Evolutionary conservation across 1,139 yeast genomes (phyloP), one percentile per base, ranked within the genome.

Genomic region (Protomyces arabidopsidicola): DNA sequence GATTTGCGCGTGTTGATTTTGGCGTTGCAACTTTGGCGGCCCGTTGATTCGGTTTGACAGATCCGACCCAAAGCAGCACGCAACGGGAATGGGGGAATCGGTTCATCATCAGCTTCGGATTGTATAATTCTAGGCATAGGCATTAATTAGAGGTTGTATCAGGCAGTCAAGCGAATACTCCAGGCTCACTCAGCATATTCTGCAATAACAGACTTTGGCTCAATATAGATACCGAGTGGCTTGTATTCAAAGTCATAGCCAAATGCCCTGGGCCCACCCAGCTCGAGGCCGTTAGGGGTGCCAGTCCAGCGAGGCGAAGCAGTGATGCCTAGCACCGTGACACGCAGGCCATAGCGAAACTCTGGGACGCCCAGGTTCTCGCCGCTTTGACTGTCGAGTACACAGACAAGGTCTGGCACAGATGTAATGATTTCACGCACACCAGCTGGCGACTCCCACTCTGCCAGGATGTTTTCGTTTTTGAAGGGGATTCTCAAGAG

Each of bases 311-410:
- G 68, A 52, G 75, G 70, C 59, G 74, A 70, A 38, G 82, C 79
- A 0, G 82, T 74, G 64, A 80, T 73, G 2, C 72, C 80, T 10
- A 80, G 60, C 0, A 80, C 82, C 68, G 73, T 71, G 5, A 79
- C 82, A 53, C 73, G 65, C 34, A 80, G 67, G 1, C 82, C 82
- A 68, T 80, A 80, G 53, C 79, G 72, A 69, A 78, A 79, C 56
- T 79, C 82, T 12, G 80, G 81, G 1, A 81, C 78, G 2, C 83
- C 82, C 14, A 80, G 75, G 3, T 81, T 82, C 65, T 78, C 80
- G 34, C 82, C 83, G 27, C 74, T 72, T 51, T 77, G 78, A 2
- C 75, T 70, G 67, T 80, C 81, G 54, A 77, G 70, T 1, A 80
- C 79, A 3, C 81, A 72, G 63, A 80, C 79, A 63, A 80, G 69